Conservation (phyloP, 768 basidiomycete species). For the Goffeauzyma gilvescens region DNA sequence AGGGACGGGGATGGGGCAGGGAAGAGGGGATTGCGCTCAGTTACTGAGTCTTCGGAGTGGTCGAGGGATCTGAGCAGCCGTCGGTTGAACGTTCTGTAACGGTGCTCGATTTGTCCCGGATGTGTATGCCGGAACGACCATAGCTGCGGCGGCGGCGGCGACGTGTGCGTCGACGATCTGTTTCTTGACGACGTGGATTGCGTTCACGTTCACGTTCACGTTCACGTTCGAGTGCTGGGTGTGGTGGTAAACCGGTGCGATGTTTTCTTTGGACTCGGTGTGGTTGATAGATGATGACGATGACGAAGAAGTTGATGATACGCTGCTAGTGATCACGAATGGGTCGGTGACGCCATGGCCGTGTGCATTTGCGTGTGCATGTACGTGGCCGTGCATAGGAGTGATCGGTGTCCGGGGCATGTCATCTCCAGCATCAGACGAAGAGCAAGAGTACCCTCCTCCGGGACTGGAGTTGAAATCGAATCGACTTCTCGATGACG, state of each 20-base stretch:
- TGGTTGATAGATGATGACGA: not conserved
- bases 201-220: not conserved
- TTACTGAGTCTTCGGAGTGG: slow-evolving; percentile 8
- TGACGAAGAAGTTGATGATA: slow-evolving; percentile 8
- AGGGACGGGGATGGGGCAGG: too few relatives aligned
- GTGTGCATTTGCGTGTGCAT: too few relatives aligned
- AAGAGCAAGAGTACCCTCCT: slow-evolving; percentile 21
- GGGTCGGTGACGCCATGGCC: slow-evolving; percentile 10
- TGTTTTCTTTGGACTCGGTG: slow-evolving; percentile 23
- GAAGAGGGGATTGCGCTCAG: not conserved
- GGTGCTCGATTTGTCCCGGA: slow-evolving; percentile 1
- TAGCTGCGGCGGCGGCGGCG: not conserved
- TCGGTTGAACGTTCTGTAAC: slow-evolving; percentile 3
- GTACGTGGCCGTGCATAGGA: too few relatives aligned
- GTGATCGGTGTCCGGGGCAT: slow-evolving; percentile 29
- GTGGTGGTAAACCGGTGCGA: slow-evolving; percentile 16
- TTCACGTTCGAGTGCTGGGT: slow-evolving; percentile 1
- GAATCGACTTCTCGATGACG: slow-evolving; percentile 19
- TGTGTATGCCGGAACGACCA: not conserved
- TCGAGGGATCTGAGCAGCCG: slow-evolving; percentile 2
- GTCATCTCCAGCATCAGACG: slow-evolving; percentile 25
- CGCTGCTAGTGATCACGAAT: slow-evolving; percentile 2
- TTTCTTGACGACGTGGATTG: not conserved
- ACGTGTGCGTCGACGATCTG: not conserved
- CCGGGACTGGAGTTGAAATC: slow-evolving; percentile 24